Conservation (phyloP, 2,329 filamentous ascomycete genomes). For the Monilinia polystroma region DNA sequence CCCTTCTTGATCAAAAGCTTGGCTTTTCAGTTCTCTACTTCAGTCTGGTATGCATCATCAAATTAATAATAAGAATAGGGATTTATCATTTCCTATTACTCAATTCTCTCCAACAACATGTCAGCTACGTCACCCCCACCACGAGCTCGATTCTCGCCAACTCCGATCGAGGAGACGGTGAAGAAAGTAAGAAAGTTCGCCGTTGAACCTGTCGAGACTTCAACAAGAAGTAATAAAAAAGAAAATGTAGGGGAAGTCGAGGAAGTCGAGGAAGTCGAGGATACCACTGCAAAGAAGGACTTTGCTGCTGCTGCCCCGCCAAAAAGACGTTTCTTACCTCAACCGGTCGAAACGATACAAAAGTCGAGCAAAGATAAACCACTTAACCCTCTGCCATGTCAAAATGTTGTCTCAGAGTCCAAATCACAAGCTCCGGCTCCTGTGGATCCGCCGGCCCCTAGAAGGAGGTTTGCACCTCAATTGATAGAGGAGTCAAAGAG, state of each 20-base stretch:
- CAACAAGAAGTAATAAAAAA: conserved; percentile 43
- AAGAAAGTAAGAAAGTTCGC: conserved; percentile 43
- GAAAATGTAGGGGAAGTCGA: conserved; percentile 30
- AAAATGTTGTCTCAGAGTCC: conserved; percentile 57
- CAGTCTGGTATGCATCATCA: conserved; percentile 24
- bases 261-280: conserved; percentile 25
- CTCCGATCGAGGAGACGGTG: conserved; percentile 41
- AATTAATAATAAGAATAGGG: conserved; percentile 17
- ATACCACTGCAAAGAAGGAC: conserved; percentile 36
- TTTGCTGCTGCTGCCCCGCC: conserved; percentile 39
- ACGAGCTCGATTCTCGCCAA: conserved; percentile 38
- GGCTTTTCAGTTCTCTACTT: not conserved
- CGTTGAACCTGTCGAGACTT: conserved; percentile 47
- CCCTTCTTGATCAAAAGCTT: conserved; percentile 10
- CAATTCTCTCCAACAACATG: conserved; percentile 29
- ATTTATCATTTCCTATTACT: conserved; percentile 19
- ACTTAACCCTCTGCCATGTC: conserved; percentile 45
- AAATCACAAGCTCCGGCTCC: conserved; percentile 45
- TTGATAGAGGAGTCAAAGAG: conserved; percentile 78
- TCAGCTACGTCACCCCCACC: conserved; percentile 36
- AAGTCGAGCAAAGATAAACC: conserved; percentile 55
- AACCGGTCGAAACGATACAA: conserved; percentile 71
- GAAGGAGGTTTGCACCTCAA: conserved; percentile 68
- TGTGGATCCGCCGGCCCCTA: conserved; percentile 38
- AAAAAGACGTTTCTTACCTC: conserved; percentile 62